These are phyloP conservation scores for Excoecaria agallocha DNA, from an alignment of 345 rosid genomes.

Conservation along the genomic window DNA sequence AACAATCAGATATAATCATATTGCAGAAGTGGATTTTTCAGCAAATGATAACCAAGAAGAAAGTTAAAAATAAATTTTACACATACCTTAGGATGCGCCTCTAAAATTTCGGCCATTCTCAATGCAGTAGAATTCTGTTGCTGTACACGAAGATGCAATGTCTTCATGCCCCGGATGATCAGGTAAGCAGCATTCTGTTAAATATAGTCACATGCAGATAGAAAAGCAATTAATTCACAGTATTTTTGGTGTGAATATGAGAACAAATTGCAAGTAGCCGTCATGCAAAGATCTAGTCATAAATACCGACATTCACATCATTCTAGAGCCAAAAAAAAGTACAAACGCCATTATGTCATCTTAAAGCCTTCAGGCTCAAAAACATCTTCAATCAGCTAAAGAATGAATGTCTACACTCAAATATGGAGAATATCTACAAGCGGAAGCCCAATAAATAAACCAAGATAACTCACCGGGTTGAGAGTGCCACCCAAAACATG, in stretches of 20 bases:
- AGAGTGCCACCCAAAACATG: constrained; percentile 90
- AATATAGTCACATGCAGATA: no score
- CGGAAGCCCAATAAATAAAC: background rate
- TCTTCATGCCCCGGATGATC: constrained; percentile 98
- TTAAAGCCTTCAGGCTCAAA: constrained; percentile 1
- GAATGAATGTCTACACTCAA: background rate
- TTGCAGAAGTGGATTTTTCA: background rate
- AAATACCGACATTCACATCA: background rate
- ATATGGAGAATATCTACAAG: background rate
- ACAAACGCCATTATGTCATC: constrained; percentile 11
- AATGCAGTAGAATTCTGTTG: constrained; percentile 89
- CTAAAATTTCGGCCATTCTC: constrained; percentile 98
- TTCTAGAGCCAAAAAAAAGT: background rate
- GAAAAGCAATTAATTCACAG: no score
- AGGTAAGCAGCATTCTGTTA: constrained; percentile 87
- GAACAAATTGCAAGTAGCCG: background rate
- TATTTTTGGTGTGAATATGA: no score
- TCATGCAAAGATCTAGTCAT: background rate
- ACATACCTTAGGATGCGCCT: constrained; percentile 97
- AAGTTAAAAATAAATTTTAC: background rate
- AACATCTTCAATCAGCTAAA: background rate
- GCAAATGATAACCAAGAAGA: background rate
- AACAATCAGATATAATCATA: background rate
- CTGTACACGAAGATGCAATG: constrained; percentile 98
- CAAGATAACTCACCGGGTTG: constrained; percentile 65